Evolutionary conservation across 2,329 filamentous ascomycete genomes (phyloP), one percentile per base, ranked within the genome.

Genomic region (Trichophyton simii): DNA sequence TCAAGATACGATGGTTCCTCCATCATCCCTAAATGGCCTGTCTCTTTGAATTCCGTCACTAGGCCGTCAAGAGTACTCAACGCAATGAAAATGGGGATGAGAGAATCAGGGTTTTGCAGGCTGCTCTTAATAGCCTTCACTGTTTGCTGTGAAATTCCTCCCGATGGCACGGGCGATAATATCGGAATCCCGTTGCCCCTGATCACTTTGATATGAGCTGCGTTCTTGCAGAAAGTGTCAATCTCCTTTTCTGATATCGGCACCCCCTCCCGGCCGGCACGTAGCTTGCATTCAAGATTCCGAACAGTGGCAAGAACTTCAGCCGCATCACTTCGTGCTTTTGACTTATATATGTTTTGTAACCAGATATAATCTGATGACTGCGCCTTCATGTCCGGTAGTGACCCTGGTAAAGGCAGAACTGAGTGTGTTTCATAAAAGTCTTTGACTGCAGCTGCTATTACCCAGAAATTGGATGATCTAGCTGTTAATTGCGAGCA

Each of bases 341-440:
- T 95, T 22, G 79, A 75, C 75, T 95, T 96, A 82, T 97, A 99
- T 63, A 97, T 84, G 68, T 88, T 92, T 72, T 97, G 94, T 11
- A 99, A 81, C 68, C 86, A 81, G 66, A 99, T 87, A 76, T 99
- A 99, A 64, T 95, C 87, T 61, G 81, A 84, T 2, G 91, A 96
- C 70, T 92, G 84, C 2, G 94, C 91, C 77, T 99, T 99, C 94
- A 99, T 99, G 72, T 99, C 94, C 1, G 95, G 94, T 1, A 99
- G 79, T 2, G 87, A 85, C 11, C 94, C 95, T 0, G 91, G 87
- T 0, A 99, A 79, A 15, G 94, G 94, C 3, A 99, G 80, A 31
- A 86, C 81, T 6, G 80, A 77, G 70, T 96, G 84, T 60, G 83
- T 83, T 8, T 82, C 73, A 72, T 92, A 86, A 73, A 99, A 99